Evolutionary conservation across 2,329 filamentous ascomycete species (phyloP), one percentile per base, ranked within the genome.

Genomic region (Phialemoniopsis sp.): DNA sequence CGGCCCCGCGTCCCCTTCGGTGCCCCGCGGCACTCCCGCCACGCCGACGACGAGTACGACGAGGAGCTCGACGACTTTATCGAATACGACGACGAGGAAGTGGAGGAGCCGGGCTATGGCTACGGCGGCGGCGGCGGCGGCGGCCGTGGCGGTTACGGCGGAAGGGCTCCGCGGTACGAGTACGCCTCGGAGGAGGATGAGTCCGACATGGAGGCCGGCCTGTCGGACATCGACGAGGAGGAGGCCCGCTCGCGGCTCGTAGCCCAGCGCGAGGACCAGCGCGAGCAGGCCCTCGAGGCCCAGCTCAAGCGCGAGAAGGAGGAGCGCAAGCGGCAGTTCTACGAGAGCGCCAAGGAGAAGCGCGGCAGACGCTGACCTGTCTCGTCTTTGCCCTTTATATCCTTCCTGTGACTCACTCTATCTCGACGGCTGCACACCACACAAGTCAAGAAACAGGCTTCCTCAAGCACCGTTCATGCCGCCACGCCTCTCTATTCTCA

Each of bases 181-280:
- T 72, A 76, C 44, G 70, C 68, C 35, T 83, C 86, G 46, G 73
- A 68, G 3, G 82, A 79, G 1, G 84, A 58, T 6, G 85, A 82
- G 5, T 87, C 83, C 6, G 86, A 88, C 51, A 89, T 89, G 83
- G 85, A 89, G 58, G 87, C 84, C 3, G 85, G 84, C 28, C 58
- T 84, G 29, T 82, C 82, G 44, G 85, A 89, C 49, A 77, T 90
- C 38, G 84, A 89, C 44, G 66, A 73, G 29, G 87, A 91, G 57
- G 87, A 91, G 57, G 66, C 70, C 34, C 56, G 66, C 36, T 83
- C 85, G 3, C 74, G 82, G 43, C 61, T 66, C 21, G 68, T 73
- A 39, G 87, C 85, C 17, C 76, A 76, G 33, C 72, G 73, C 34
- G 87, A 90, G 55, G 87, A 90, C 50, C 67, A 75, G 14, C 67